phyloP scores from a whole-genome alignment of 495 filamentous ascomycete genomes.

The Astrothelium macrocarpum region DNA sequence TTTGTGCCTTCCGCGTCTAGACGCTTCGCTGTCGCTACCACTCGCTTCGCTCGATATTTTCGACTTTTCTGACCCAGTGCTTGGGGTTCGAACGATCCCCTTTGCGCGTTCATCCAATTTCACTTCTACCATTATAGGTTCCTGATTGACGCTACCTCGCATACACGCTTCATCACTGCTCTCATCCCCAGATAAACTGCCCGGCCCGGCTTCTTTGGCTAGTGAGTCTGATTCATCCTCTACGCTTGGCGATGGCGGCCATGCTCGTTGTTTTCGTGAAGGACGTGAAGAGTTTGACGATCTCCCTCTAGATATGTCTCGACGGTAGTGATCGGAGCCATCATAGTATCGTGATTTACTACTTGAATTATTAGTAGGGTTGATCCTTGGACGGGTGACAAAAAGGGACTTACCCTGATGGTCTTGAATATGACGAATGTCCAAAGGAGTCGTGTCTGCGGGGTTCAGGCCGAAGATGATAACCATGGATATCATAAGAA shows the following conservation, averaged over 20 bases:
- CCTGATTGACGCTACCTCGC: conserved; percentile 33
- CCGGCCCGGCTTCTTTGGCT: conserved; percentile 24
- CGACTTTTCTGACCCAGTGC: not conserved
- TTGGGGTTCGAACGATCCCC: not conserved
- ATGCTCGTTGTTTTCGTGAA: conserved; percentile 16
- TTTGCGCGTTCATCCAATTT: conserved; percentile 8
- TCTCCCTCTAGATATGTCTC: not conserved
- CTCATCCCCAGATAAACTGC: conserved; percentile 12
- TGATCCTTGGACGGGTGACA: not conserved
- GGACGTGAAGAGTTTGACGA: not conserved
- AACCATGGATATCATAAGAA: not conserved
- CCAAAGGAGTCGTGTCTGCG: not conserved
- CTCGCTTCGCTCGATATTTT: conserved; percentile 8
- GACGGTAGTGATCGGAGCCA: not conserved
- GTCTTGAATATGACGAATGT: not conserved
- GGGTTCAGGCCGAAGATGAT: not conserved
- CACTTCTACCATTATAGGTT: conserved; percentile 31
- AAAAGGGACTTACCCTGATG: not conserved
- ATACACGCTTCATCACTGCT: conserved; percentile 22
- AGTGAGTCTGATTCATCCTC: conserved; percentile 30
- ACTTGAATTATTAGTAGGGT: not conserved
- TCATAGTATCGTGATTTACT: not conserved
- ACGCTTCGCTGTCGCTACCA: conserved; percentile 4
- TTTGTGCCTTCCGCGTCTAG: not conserved
- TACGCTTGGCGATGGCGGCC: conserved; percentile 30